phyloP scores from a whole-genome alignment of 148 eudicot genomes.

The Chenopodium quinoa region DNA sequence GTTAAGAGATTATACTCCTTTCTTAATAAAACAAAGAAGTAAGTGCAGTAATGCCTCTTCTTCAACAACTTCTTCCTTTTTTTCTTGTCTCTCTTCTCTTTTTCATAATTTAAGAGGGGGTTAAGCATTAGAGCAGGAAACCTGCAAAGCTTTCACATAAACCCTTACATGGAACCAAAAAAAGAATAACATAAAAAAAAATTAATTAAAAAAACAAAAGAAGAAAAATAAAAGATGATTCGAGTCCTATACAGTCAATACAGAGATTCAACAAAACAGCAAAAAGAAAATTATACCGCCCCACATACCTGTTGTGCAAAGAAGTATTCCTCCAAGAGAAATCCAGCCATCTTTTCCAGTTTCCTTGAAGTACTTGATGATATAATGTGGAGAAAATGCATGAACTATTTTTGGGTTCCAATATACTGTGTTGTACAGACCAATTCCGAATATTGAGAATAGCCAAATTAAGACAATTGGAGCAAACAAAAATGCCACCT shows the following conservation, averaged over 20 bases:
- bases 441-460: conserved; percentile 69
- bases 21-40: neutral
- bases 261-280: neutral
- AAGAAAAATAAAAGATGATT: too few species aligned
- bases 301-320: conserved; percentile 72
- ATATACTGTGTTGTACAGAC: conserved; percentile 62
- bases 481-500: conserved; percentile 84
- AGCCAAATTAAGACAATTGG: conserved; percentile 85
- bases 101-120: neutral
- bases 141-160: neutral
- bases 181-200: neutral
- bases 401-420: conserved; percentile 81
- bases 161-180: neutral
- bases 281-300: neutral
- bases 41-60: neutral
- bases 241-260: too few species aligned
- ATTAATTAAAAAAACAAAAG: too few species aligned
- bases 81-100: neutral
- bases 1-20: neutral
- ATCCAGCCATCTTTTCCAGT: conserved; percentile 94
- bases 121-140: neutral
- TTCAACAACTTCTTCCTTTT: neutral
- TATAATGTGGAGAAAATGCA: conserved; percentile 90
- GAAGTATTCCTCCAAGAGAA: conserved; percentile 92
- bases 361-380: conserved; percentile 58